These are phyloP conservation scores for Globisporangium cederbergense DNA, from an alignment of 352 stramenopile genomes.

Conservation along the genomic window DNA sequence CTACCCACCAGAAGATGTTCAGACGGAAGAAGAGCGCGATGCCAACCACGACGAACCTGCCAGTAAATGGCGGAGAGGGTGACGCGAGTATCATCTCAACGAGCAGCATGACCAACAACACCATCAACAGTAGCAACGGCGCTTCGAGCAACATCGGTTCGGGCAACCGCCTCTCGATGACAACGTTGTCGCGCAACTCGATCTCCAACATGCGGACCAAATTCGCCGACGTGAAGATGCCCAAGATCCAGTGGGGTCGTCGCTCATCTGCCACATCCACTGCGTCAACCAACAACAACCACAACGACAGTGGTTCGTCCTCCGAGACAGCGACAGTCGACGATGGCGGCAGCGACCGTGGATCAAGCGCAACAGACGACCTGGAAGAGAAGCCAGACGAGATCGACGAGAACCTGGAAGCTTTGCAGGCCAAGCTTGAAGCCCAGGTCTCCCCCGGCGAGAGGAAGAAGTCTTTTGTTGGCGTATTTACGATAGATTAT, in stretches of 20 bases:
- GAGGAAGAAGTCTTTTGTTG: slow-evolving; percentile 50
- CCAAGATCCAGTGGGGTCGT: slow-evolving; percentile 56
- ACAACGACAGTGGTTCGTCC: slow-evolving; percentile 57
- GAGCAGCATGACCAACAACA: slow-evolving; percentile 30
- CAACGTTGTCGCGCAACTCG: slow-evolving; percentile 49
- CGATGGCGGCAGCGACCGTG: slow-evolving; percentile 60
- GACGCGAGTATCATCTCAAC: slow-evolving; percentile 71
- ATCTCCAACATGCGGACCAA: slow-evolving; percentile 54
- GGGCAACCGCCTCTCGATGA: slow-evolving; percentile 32
- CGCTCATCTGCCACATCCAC: slow-evolving; percentile 29
- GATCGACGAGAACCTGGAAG: slow-evolving; percentile 32
- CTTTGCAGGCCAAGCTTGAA: slow-evolving; percentile 16
- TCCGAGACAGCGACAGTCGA: slow-evolving; percentile 61
- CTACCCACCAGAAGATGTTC: slow-evolving; percentile 29
- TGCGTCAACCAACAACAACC: slow-evolving; percentile 26
- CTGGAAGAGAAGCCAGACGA: slow-evolving; percentile 29
- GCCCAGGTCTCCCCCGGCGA: slow-evolving; percentile 20
- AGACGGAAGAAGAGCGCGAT: slow-evolving; percentile 65
- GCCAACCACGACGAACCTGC: slow-evolving; percentile 65
- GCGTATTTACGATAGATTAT: slow-evolving; percentile 80
- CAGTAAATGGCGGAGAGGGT: slow-evolving; percentile 67
- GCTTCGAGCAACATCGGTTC: slow-evolving; percentile 16
- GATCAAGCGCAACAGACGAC: slow-evolving; percentile 48
- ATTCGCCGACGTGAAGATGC: slow-evolving; percentile 65
- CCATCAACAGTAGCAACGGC: slow-evolving; percentile 23